Base-by-base conservation (phyloP, 345 rosid genomes). In the Orychophragmus violaceus region DNA sequence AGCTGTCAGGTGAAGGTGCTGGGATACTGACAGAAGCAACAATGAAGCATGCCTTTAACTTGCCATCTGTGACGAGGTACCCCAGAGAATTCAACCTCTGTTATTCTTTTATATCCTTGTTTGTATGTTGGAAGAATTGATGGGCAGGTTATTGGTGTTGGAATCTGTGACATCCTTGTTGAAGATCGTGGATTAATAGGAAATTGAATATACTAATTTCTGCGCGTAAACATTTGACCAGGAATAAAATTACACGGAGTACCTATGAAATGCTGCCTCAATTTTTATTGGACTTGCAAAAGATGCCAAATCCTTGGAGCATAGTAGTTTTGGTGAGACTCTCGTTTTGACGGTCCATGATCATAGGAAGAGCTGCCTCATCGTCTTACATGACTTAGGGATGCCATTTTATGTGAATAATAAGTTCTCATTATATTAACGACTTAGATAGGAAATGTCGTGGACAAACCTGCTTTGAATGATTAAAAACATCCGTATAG, bases 1-100 rank as follows among this genome's bases (percentile, higher is more conserved):
- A 84, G 62, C 49, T 76, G 29, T 71, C 74, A 56, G 72, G 75
- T 55, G 84, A 78, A 69, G 70, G 57, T 52, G 27, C 55, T 75
- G 92, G 77, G 62, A 62, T 79, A 32, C 74, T 80, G 58, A 71
- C 70, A 8, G 82, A 88, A 59, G 70, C 64, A 48, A 66, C 85
- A 66, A 72, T 84, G 66, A 77, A 84, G 75, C 72, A 68, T 76
- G 86, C 84, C 50, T 79, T 79, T 59, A 75, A 79, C 41, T 74
- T 83, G 67, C 86, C 87, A 58, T 90, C 90, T 64, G 71, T 49
- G 76, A 70, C 50, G 55, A 83, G 91, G 99, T 86, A 82, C 51
- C 59, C 54, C 35, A 62, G 54, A 42, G 63, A 54, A 23, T 19
- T 57, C 44, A 64, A 42, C 48, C 7, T 61, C 29, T 50, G 32